phyloP scores from a whole-genome alignment of 179 eudicot genomes.

The Vitellaria paradoxa region DNA sequence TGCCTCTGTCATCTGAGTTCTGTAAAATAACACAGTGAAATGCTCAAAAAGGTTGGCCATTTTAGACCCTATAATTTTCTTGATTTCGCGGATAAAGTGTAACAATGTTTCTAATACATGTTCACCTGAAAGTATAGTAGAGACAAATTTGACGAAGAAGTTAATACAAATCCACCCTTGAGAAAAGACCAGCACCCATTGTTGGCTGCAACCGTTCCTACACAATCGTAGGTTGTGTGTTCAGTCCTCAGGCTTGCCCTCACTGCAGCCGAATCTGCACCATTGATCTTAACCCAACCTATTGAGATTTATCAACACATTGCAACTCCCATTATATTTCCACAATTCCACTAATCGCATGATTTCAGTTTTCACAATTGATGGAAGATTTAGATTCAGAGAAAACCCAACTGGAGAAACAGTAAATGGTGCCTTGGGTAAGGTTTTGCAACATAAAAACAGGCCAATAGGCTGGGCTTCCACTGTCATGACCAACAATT shows the following conservation, averaged over 20 bases:
- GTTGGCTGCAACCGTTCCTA: conserved; percentile 75
- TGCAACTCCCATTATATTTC: not conserved
- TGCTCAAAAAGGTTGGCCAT: not conserved
- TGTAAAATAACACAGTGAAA: conserved; percentile 19
- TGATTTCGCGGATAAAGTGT: not conserved
- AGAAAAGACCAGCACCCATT: conserved; percentile 91
- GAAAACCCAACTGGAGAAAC: conserved; percentile 56
- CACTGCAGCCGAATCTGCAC: conserved; percentile 46
- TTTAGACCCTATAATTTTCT: not conserved
- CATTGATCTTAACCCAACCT: conserved; percentile 78
- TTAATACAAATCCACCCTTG: conserved; percentile 79
- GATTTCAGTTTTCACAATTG: not conserved
- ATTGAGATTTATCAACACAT: conserved; percentile 9
- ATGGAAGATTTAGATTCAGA: not conserved
- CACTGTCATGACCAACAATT: conserved; percentile 10
- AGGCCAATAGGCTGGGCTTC: conserved; percentile 29
- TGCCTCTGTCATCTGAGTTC: conserved; percentile 44
- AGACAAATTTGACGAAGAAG: conserved; percentile 46
- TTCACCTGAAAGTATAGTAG: conserved; percentile 60
- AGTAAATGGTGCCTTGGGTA: conserved; percentile 33
- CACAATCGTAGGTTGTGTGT: conserved; percentile 36
- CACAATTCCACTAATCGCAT: not conserved
- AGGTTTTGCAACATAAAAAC: conserved; percentile 61
- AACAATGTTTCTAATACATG: not conserved
- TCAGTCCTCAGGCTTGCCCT: conserved; percentile 51